Evolutionary conservation across 345 rosid genomes (phyloP).

Genomic region (Citrus glauca): DNA sequence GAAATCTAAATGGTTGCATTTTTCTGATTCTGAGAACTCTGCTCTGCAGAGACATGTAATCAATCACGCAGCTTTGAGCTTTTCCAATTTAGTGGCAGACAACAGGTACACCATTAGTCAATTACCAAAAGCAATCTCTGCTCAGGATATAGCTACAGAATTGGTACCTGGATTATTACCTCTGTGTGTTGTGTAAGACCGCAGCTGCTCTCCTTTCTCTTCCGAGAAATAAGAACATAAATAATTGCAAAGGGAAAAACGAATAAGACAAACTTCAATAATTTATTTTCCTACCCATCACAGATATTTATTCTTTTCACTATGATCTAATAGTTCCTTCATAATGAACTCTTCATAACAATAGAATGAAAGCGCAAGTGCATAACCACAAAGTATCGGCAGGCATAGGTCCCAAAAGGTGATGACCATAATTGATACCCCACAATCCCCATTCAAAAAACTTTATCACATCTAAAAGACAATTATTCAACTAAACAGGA

Average conservation of each 20-base stretch:
- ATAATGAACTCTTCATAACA: not conserved
- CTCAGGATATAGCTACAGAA: not conserved
- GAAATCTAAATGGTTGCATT: not conserved
- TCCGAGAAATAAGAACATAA: not conserved
- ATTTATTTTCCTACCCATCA: not conserved
- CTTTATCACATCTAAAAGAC: not conserved
- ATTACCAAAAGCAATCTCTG: conserved; percentile 1
- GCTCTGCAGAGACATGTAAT: not conserved
- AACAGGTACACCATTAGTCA: not conserved
- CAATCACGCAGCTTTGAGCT: not conserved
- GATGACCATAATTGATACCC: not conserved
- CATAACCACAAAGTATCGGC: not conserved
- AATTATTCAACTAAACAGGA: not conserved
- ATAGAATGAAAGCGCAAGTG: not conserved
- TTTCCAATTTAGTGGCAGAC: conserved; percentile 9
- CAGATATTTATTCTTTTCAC: not conserved
- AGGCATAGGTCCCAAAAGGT: not conserved
- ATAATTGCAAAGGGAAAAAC: not conserved
- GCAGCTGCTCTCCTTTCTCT: not conserved
- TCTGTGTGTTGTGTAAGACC: not conserved
- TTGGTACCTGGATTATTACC: not conserved
- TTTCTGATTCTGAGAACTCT: not conserved
- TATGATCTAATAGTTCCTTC: not conserved
- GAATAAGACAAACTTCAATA: not conserved
- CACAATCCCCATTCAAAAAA: not conserved